Conservation (phyloP, 2,329 filamentous ascomycete species). For the Ophiostoma perfectum region DNA sequence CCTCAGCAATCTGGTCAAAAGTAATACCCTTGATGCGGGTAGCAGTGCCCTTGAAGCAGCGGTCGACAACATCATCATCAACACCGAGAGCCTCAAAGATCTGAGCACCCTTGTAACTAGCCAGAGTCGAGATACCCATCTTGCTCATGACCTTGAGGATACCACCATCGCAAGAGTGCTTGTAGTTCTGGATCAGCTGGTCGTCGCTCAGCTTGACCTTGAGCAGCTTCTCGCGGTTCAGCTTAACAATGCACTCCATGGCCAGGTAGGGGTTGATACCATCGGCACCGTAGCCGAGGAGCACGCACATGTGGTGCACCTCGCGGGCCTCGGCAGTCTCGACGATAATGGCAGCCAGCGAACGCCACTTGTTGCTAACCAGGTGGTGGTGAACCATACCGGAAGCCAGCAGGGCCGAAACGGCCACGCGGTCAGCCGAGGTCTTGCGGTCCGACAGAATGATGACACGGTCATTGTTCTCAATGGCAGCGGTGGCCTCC, state of each 20-base stretch:
- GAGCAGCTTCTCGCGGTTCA: constrained; percentile 88
- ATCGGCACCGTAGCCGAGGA: constrained; percentile 91
- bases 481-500: constrained; percentile 75
- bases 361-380: constrained; percentile 92
- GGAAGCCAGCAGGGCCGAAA: constrained; percentile 81
- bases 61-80: constrained; percentile 85
- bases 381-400: constrained; percentile 94
- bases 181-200: constrained; percentile 88
- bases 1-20: constrained; percentile 87
- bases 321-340: constrained; percentile 95
- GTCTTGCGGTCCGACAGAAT: constrained; percentile 85
- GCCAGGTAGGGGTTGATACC: constrained; percentile 92
- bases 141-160: constrained; percentile 99
- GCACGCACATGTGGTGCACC: constrained; percentile 98
- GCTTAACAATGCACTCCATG: constrained; percentile 94
- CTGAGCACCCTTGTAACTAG: constrained; percentile 95
- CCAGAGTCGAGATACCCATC: constrained; percentile 96
- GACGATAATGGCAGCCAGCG: constrained; percentile 76
- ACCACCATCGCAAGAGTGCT: constrained; percentile 91
- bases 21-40: constrained; percentile 92
- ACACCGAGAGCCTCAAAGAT: constrained; percentile 96
- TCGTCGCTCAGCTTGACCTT: constrained; percentile 81
- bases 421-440: constrained; percentile 72
- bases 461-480: constrained; percentile 77
- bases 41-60: constrained; percentile 90